A percentile compares a stretch with the other conserved stretches of the same genome.
Conservation (phyloP, 2,329 filamentous ascomycete genomes). For the Fusarium piperis region DNA sequence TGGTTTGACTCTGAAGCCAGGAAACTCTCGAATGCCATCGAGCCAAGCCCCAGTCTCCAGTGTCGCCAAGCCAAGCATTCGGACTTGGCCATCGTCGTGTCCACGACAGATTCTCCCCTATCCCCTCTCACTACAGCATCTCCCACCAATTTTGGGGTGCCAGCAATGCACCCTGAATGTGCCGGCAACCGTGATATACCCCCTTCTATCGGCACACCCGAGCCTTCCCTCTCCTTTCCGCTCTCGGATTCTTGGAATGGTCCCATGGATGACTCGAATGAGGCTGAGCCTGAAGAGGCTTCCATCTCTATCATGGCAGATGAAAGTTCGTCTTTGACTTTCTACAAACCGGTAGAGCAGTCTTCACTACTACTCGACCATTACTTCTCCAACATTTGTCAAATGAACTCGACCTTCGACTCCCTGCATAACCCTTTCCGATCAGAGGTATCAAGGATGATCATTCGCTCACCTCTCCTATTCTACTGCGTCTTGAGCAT, state of each 20-base stretch:
- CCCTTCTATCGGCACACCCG: neutral
- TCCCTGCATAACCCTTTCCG: conserved; percentile 24
- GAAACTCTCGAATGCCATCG: neutral
- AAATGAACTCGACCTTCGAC: conserved; percentile 21
- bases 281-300: neutral
- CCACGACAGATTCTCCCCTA: neutral
- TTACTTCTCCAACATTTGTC: conserved; percentile 23
- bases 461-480: conserved; percentile 6
- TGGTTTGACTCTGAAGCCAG: neutral
- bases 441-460: conserved; percentile 18
- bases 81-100: neutral
- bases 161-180: accelerated
- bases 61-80: neutral
- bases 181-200: neutral
- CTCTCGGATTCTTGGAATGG: neutral
- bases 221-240: neutral
- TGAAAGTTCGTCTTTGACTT: neutral
- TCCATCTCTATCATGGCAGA: neutral
- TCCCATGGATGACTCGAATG: neutral
- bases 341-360: neutral
- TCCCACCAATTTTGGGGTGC: no score
- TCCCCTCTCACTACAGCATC: neutral
- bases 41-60: neutral
- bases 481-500: conserved; percentile 25
- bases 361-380: conserved; percentile 11